Conservation (phyloP, 768 basidiomycete species). For the Lactarius trivialis region DNA sequence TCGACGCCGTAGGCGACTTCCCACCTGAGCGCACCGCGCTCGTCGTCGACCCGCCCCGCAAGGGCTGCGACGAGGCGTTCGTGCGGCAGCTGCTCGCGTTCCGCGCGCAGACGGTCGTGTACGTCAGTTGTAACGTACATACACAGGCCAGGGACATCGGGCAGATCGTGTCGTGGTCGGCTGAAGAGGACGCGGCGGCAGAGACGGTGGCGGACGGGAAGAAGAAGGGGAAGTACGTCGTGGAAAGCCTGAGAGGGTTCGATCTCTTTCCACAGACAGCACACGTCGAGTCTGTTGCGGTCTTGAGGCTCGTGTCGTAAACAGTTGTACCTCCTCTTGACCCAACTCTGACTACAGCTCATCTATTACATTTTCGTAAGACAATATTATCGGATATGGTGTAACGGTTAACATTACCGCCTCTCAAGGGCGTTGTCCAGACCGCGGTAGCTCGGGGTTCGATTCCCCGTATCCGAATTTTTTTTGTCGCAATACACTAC, state of each 20-base stretch:
- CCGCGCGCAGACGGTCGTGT: conserved; percentile 63
- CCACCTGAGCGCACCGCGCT: conserved; percentile 61
- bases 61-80: conserved; percentile 82
- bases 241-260: conserved; percentile 83
- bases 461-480: conserved; percentile 36
- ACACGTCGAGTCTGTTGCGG: conserved; percentile 31
- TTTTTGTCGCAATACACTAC: not conserved
- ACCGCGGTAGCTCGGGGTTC: conserved; percentile 38
- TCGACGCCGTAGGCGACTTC: conserved; percentile 57
- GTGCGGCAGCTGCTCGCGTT: conserved; percentile 72
- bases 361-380: not conserved
- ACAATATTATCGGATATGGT: conserved; percentile 28
- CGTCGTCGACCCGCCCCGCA: conserved; percentile 87
- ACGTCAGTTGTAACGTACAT: conserved; percentile 94
- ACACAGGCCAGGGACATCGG: conserved; percentile 88
- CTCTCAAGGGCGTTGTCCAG: conserved; percentile 24
- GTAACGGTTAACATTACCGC: conserved; percentile 36
- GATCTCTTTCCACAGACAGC: conserved; percentile 92
- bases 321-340: not conserved
- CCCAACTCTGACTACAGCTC: not conserved
- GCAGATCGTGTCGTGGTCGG: conserved; percentile 47
- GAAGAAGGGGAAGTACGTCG: conserved; percentile 46
- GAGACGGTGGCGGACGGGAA: conserved; percentile 26
- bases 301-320: conserved; percentile 44
- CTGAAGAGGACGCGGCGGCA: conserved; percentile 25